Conservation (phyloP, 805 yeast species). For the Metschnikowia chrysomelidarum region DNA sequence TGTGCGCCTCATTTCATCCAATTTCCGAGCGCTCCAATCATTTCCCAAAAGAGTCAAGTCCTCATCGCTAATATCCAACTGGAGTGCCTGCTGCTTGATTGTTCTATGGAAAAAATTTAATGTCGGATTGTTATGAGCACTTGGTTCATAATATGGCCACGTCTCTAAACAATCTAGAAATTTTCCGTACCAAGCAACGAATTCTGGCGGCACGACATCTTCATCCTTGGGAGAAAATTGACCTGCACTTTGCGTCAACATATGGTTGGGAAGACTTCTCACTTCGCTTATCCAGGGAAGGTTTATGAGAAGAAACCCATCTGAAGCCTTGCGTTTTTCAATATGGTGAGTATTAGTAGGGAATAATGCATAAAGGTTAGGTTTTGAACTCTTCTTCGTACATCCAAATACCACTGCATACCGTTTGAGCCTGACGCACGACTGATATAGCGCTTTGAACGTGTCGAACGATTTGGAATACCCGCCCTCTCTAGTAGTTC, state of each 20-base stretch:
- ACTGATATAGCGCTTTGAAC: conserved; percentile 63
- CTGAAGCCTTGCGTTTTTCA: conserved; percentile 37
- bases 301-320: conserved; percentile 69
- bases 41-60: conserved; percentile 13
- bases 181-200: conserved; percentile 23
- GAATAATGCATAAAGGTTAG: conserved; percentile 55
- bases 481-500: conserved; percentile 31
- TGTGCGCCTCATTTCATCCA: conserved; percentile 8
- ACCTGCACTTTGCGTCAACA: conserved; percentile 14
- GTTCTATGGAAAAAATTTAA: conserved; percentile 65
- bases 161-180: conserved; percentile 38
- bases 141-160: conserved; percentile 52
- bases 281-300: conserved; percentile 78
- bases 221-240: conserved; percentile 12
- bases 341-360: conserved; percentile 42
- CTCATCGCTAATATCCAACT: conserved; percentile 37
- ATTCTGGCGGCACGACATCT: conserved; percentile 13
- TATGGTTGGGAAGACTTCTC: conserved; percentile 56
- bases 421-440: conserved; percentile 49
- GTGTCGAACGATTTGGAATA: conserved; percentile 64
- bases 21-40: conserved; percentile 16
- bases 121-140: conserved; percentile 60
- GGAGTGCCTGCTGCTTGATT: conserved; percentile 64
- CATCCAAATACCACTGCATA: conserved; percentile 77
- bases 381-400: conserved; percentile 49